Evolutionary conservation across 345 rosid species (phyloP), one percentile per base, ranked within the genome.

Genomic region (Sapria himalayana): DNA sequence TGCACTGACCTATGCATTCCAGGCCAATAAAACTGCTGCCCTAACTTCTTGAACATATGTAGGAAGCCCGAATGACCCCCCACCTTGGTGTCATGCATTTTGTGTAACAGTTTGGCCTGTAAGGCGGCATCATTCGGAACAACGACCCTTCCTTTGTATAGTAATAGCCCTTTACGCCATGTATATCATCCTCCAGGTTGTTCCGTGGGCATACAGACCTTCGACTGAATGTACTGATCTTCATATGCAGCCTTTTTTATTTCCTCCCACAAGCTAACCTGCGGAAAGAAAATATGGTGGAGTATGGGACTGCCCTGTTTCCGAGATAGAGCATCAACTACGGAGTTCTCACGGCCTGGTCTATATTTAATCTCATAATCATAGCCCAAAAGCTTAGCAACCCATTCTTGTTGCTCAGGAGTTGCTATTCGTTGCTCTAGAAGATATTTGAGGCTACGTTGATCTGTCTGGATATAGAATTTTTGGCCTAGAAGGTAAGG

Each of bases 371-470:
- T 45, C 21, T 33, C 27, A n/a, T n/a, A n/a, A n/a, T n/a, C n/a
- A n/a, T n/a, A n/a, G n/a, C n/a, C n/a, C n/a, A n/a, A n/a, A n/a
- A 43, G 35, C 34, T 43, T 43, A 43, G 23, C 36, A 43, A 27
- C 22, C 35, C 23, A 43, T 27, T 15, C 15, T 11, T 3, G 22
- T n/a, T n/a, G n/a, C n/a, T n/a, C n/a, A n/a, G n/a, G n/a, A n/a
- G n/a, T n/a, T n/a, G n/a, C n/a, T n/a, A n/a, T n/a, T n/a, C n/a
- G n/a, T n/a, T n/a, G n/a, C n/a, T n/a, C n/a, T n/a, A n/a, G n/a
- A n/a, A n/a, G n/a, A n/a, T n/a, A n/a, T n/a, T n/a, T n/a, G n/a
- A n/a, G n/a, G n/a, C n/a, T n/a, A n/a, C n/a, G n/a, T n/a, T n/a
- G n/a, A n/a, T n/a, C n/a, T n/a, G n/a, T n/a, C n/a, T n/a, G n/a